phyloP scores from a whole-genome alignment of 371 early-diverging fungal genomes.

The Apophysomyces elegans region DNA sequence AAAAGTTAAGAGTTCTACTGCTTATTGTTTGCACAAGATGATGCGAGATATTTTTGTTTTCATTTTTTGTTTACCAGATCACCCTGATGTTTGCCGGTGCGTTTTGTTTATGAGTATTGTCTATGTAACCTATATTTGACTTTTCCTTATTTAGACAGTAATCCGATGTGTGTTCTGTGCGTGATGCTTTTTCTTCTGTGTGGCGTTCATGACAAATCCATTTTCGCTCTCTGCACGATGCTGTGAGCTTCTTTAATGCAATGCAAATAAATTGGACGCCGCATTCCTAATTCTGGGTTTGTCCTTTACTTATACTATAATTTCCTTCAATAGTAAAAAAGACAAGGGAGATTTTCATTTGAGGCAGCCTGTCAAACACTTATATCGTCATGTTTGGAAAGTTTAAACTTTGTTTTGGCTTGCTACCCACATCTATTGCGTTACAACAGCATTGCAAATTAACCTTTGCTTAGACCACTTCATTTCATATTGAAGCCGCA shows the following conservation, averaged over 20 bases:
- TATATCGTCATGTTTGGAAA: neutral
- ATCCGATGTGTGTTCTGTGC: neutral
- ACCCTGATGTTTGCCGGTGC: neutral
- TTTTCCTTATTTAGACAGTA: neutral
- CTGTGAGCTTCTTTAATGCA: neutral
- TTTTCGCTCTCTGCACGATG: neutral
- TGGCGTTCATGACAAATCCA: neutral
- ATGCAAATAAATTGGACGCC: conserved; percentile 6
- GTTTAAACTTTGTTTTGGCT: neutral
- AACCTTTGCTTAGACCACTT: neutral
- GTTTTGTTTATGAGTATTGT: neutral
- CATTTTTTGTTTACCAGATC: conserved; percentile 1
- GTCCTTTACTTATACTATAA: neutral
- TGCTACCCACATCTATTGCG: neutral
- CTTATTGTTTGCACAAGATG: neutral
- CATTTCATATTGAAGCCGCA: too few species aligned
- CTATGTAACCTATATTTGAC: neutral
- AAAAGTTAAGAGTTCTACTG: neutral
- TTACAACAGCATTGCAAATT: neutral
- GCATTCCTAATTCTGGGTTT: conserved; percentile 3
- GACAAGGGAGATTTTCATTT: neutral
- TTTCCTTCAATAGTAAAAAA: neutral
- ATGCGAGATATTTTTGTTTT: conserved; percentile 4
- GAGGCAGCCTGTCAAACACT: neutral
- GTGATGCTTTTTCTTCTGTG: neutral